A percentile compares a stretch with the other conserved stretches of the same genome.
These are phyloP conservation scores for Nowakowskiella sp. DNA, from an alignment of 192 early-diverging fungal species.

Conservation along the genomic window DNA sequence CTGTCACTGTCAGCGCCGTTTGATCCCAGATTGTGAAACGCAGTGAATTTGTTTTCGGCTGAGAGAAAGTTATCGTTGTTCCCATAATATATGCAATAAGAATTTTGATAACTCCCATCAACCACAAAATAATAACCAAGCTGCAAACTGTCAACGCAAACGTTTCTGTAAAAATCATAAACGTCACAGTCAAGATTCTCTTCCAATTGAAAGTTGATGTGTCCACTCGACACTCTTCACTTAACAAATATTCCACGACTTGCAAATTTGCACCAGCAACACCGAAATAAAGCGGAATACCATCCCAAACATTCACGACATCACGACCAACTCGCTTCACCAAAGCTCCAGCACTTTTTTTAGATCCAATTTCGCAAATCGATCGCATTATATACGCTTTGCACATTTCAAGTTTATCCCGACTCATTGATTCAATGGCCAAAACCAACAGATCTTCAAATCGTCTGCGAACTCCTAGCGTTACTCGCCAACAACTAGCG, in stretches of 20 bases:
- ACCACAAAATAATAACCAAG: conserved; percentile 20
- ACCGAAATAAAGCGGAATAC: conserved; percentile 21
- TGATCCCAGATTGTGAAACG: no score
- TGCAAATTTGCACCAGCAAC: conserved; percentile 29
- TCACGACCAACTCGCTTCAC: neutral
- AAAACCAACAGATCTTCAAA: no score
- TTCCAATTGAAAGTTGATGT: conserved; percentile 13
- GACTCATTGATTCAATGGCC: no score
- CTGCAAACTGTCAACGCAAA: conserved; percentile 24
- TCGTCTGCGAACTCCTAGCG: no score
- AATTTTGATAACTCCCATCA: conserved; percentile 10
- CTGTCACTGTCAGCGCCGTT: no score
- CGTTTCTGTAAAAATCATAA: conserved; percentile 18
- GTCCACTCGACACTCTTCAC: conserved; percentile 5
- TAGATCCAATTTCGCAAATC: neutral
- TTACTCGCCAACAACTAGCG: no score
- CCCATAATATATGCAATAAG: no score
- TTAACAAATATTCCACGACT: conserved; percentile 10
- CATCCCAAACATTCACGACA: conserved; percentile 22
- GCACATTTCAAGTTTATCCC: no score
- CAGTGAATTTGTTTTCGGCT: no score
- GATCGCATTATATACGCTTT: no score
- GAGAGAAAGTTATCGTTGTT: no score
- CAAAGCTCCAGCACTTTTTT: neutral
- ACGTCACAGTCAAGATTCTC: conserved; percentile 16